Evolutionary conservation across 345 rosid genomes (phyloP).

Genomic region (Eucalyptus microcorys): DNA sequence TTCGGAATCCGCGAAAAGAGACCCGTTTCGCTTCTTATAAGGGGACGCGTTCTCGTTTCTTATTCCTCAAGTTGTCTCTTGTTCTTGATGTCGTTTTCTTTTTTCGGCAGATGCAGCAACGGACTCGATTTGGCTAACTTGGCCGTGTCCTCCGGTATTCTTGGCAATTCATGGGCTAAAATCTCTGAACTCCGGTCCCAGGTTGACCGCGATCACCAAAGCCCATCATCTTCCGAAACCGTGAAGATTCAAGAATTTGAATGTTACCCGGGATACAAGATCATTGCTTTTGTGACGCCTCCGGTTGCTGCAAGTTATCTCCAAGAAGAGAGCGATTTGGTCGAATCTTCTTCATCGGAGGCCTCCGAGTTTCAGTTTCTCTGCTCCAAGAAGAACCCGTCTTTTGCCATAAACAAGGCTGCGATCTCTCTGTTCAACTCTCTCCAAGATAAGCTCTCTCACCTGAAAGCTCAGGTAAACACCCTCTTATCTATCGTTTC

Average conservation of each 20-base stretch:
- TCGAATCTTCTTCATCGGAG: slow-evolving; percentile 18
- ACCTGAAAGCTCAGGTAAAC: slow-evolving; percentile 24
- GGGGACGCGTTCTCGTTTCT: not conserved
- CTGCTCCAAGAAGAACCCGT: slow-evolving; percentile 8
- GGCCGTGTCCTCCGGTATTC: slow-evolving; percentile 28
- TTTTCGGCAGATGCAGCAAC: slow-evolving; percentile 11
- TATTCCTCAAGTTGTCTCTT: not conserved
- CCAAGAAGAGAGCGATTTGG: not conserved
- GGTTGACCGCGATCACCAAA: not conserved
- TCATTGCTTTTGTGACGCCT: slow-evolving; percentile 32
- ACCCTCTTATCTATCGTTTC: not conserved
- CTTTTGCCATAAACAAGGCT: slow-evolving; percentile 20
- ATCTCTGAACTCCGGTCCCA: slow-evolving; percentile 6
- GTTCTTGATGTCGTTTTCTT: not conserved
- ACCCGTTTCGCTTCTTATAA: not conserved
- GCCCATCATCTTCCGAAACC: not conserved
- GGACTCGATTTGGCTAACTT: slow-evolving; percentile 30
- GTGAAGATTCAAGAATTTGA: not conserved
- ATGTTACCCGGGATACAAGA: not conserved
- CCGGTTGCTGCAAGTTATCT: not conserved
- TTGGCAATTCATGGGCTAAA: slow-evolving; percentile 17
- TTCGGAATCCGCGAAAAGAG: not conserved
- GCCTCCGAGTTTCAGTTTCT: slow-evolving; percentile 21
- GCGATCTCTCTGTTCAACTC: slow-evolving; percentile 25
- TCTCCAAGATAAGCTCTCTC: slow-evolving; percentile 5